Base-by-base conservation (phyloP, 2,329 filamentous ascomycete species). In the Microascus cirrosus region DNA sequence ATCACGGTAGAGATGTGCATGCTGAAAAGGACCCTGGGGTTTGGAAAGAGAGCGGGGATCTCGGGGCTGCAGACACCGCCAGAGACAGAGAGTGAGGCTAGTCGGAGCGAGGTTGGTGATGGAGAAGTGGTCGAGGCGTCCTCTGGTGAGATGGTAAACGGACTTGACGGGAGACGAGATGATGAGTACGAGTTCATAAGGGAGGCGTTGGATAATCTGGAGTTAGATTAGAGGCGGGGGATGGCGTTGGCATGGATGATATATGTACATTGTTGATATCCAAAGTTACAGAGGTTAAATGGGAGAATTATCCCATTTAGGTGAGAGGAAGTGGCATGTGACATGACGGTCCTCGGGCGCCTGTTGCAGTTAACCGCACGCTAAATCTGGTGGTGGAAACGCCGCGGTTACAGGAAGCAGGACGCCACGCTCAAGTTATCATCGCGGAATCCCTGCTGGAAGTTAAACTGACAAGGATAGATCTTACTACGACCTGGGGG, bases 1-100 rank as follows among this genome's bases (percentile, higher is more conserved):
- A 83, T 89, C 62, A 69, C 80, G 5, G 77, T 88, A 34, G 85
- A 89, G 71, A 85, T 85, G 79, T 84, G 82, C 66, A 75, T 87
- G 70, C 68, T 89, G 63, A 84, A 77, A 70, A 72, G 82, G 50
- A 57, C 53, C 24, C 25, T 57, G 48, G 25, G 24, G 24, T 5
- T 15, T 7, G 28, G 55, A 20, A 18, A 6, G 20, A 20, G 45
- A 20, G 20, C 22, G 45, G 45, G 74, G 56, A 54, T 65, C n/a
- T 66, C 64, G 20, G 77, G 74, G 7, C 61, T 80, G 34, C 74
- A 76, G 59, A 81, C 78, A 35, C 78, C 78, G n/a, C 77, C 77
- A 1, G 77, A 80, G 66, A 80, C 76, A 45, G 78, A 79, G 63
- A 79, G 75, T 60, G 78, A 81, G 62, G 70, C 69, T 5, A 73